Conservation (phyloP, 2,329 filamentous ascomycete genomes). For the Aspergillus arachidicola region DNA sequence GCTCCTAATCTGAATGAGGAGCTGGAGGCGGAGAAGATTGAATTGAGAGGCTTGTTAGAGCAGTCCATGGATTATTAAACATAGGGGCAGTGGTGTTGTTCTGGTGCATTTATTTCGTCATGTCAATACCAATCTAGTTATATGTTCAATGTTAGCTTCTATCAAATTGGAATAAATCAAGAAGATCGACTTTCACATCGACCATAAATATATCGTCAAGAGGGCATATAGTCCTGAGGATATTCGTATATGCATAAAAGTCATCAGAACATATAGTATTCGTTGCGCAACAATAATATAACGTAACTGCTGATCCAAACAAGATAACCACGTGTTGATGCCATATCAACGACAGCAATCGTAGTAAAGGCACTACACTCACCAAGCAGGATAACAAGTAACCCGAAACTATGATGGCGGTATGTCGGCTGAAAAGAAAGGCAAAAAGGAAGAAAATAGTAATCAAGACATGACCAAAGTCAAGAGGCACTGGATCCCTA, state of each 20-base stretch:
- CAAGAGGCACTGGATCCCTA: no score
- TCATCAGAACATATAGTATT: not conserved
- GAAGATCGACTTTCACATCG: not conserved
- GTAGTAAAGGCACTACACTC: not conserved
- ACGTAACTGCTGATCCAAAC: not conserved
- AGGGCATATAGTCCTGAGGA: no score
- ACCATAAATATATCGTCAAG: not conserved
- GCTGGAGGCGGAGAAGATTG: conserved; percentile 69
- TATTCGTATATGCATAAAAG: no score
- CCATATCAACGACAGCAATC: not conserved
- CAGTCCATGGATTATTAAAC: conserved; percentile 56
- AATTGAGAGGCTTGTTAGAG: conserved; percentile 71
- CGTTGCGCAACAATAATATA: not conserved
- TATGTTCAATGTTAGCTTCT: not conserved
- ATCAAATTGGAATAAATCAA: not conserved
- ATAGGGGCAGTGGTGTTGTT: no score
- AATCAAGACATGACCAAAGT: no score
- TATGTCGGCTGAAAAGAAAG: no score
- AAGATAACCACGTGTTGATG: not conserved
- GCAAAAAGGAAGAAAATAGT: no score
- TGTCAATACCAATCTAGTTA: not conserved
- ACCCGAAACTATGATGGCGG: not conserved
- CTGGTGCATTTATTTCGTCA: not conserved
- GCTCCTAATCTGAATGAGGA: conserved; percentile 79
- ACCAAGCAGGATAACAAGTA: not conserved